Evolutionary conservation across 139 green algal genomes (phyloP), one percentile per base, ranked within the genome.

Genomic region (Tetradesmus lagerheimii): DNA sequence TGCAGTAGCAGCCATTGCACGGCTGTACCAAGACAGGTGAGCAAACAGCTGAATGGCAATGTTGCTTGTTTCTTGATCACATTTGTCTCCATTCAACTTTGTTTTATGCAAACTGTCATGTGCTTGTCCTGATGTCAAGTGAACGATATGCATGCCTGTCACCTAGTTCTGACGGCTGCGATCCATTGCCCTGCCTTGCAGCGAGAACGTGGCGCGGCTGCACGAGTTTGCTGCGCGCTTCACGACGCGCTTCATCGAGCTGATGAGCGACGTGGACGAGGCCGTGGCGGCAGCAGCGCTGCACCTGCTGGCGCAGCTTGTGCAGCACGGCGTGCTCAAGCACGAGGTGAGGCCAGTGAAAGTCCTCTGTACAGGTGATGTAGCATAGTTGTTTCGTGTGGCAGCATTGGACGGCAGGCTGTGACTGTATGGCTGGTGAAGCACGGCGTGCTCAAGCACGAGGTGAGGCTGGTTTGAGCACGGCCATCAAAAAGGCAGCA

Each of bases 191-290:
- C 78, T 84, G 39, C 6, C 20, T 4, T 76, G 47, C 74, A 91
- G 87, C 31, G 89, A 95, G 50, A 92, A 96, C 85, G 34, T 93
- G n/a, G 79, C 92, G 23, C 81, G 89, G 0, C 90, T 99, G 85
- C 90, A 92, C 16, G 93, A 96, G 53, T 98, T 99, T 82, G 95
- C 93, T 11, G 82, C 91, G 8, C 94, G 97, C 88, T 99, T 99
- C 91, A 75, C 87, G 0, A 34, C 74, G 34, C 95, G 97, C 64
- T 96, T 99, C 81, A 88, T 87, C 35, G 96, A 99, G 92, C 92
- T 99, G 76, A 92, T 96, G 34, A 93, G 97, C 62, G 97, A 99
- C 50, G 80, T 96, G 5, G 93, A 97, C 83, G 95, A 97, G n/a
- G 85, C 35, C 3, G 97, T 99, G 18, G 95, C 96, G 23, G 95